A percentile compares a stretch with the other conserved stretches of the same genome.
phyloP scores from a whole-genome alignment of 768 basidiomycete species.

The Leccinum fibrillosum region DNA sequence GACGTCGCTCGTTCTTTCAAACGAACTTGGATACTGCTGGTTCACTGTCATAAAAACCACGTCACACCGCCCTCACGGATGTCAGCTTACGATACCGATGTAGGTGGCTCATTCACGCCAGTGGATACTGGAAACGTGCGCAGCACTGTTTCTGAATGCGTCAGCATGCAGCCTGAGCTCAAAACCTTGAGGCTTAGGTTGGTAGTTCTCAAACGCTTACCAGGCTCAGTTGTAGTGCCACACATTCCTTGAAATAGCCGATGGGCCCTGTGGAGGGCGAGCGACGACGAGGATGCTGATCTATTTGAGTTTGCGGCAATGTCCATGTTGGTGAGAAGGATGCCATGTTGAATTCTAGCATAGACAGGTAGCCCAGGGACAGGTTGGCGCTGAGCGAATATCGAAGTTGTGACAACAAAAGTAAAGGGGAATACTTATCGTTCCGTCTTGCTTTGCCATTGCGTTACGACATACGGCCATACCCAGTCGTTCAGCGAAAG shows the following conservation, averaged over 20 bases:
- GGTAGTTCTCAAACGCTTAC: background rate
- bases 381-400: background rate
- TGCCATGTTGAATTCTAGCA: background rate
- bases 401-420: background rate
- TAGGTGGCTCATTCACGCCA: background rate
- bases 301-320: background rate
- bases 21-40: background rate
- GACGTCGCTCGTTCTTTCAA: background rate
- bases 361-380: background rate
- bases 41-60: background rate
- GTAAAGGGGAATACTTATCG: background rate
- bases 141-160: too few relatives aligned
- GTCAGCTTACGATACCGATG: background rate
- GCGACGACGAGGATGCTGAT: background rate
- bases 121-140: background rate
- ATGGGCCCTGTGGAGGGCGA: background rate
- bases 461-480: background rate
- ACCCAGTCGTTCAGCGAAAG: background rate
- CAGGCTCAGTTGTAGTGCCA: background rate
- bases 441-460: background rate
- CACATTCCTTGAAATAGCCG: background rate
- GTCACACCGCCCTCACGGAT: background rate
- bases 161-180: too few relatives aligned
- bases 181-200: background rate
- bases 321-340: background rate